phyloP scores from a whole-genome alignment of 2,329 filamentous ascomycete genomes.

The Conoideocrella luteorostrata region DNA sequence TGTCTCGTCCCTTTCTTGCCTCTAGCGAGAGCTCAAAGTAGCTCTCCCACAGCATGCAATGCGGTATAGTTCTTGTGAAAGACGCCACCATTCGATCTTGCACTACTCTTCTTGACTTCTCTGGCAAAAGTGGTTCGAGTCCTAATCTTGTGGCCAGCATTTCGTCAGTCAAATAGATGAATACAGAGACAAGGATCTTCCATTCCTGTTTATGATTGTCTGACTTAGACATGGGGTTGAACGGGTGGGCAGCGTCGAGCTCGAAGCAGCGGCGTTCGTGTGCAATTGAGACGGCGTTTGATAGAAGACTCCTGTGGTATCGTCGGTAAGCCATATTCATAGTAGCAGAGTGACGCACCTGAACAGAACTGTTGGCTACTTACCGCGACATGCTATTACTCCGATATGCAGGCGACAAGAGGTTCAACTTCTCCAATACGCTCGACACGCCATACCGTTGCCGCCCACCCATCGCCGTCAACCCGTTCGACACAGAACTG shows the following conservation, averaged over 20 bases:
- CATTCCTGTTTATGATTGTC: conserved; percentile 10
- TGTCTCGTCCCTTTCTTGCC: conserved; percentile 11
- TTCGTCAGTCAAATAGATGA: conserved; percentile 13
- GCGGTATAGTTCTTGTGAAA: conserved; percentile 9
- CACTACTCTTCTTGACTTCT: conserved; percentile 13
- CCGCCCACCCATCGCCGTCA: no score
- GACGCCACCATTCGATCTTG: conserved; percentile 11
- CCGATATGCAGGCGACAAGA: neutral
- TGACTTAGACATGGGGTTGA: neutral
- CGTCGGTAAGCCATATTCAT: neutral
- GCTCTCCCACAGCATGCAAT: conserved; percentile 11
- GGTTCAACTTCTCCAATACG: neutral
- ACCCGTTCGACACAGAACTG: neutral
- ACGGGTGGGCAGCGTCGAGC: neutral
- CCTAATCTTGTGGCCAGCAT: conserved; percentile 9
- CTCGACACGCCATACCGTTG: neutral
- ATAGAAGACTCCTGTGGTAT: conserved; percentile 11
- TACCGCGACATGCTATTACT: neutral
- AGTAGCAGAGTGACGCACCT: no score
- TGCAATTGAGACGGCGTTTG: conserved; percentile 12
- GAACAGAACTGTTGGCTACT: no score
- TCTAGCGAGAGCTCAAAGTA: conserved; percentile 11
- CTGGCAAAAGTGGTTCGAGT: conserved; percentile 9
- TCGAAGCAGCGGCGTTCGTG: conserved; percentile 14
- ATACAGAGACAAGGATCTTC: conserved; percentile 12